These are phyloP conservation scores for Micractinium conductrix DNA, from an alignment of 139 green algal species.

Conservation along the genomic window DNA sequence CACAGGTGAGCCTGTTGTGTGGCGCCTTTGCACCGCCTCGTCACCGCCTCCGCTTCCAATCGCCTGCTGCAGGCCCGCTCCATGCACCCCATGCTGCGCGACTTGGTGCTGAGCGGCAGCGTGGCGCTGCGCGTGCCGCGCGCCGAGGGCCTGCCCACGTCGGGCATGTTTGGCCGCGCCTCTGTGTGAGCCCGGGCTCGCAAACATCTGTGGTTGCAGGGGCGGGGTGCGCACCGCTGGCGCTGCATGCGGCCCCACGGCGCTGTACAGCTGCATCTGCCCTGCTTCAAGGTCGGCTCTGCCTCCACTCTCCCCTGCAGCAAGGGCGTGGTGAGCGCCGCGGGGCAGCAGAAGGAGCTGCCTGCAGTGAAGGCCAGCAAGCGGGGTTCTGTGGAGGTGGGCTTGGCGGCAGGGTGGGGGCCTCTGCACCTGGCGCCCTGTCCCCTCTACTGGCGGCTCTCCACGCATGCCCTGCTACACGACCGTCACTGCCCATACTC, in stretches of 20 bases:
- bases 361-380: conserved; percentile 28
- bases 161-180: conserved; percentile 17
- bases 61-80: neutral
- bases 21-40: neutral
- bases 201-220: too few relatives aligned
- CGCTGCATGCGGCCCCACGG: neutral
- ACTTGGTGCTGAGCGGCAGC: conserved; percentile 32
- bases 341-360: conserved; percentile 2
- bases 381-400: neutral
- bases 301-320: conserved; percentile 3
- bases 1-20: too few relatives aligned
- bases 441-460: too few relatives aligned
- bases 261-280: neutral
- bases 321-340: neutral
- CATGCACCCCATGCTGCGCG: conserved; percentile 23
- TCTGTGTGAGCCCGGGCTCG: conserved; percentile 33
- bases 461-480: too few relatives aligned
- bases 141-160: neutral
- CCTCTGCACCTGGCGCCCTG: too few relatives aligned
- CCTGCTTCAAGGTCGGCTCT: neutral
- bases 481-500: too few relatives aligned
- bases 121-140: conserved; percentile 7
- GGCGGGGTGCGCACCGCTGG: too few relatives aligned
- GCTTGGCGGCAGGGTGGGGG: neutral
- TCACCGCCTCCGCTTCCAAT: neutral